Percentiles rank a stretch among this genome's conserved stretches.
Conservation (phyloP, 2,329 filamentous ascomycete species). For the Colletotrichum tamarilloi region DNA sequence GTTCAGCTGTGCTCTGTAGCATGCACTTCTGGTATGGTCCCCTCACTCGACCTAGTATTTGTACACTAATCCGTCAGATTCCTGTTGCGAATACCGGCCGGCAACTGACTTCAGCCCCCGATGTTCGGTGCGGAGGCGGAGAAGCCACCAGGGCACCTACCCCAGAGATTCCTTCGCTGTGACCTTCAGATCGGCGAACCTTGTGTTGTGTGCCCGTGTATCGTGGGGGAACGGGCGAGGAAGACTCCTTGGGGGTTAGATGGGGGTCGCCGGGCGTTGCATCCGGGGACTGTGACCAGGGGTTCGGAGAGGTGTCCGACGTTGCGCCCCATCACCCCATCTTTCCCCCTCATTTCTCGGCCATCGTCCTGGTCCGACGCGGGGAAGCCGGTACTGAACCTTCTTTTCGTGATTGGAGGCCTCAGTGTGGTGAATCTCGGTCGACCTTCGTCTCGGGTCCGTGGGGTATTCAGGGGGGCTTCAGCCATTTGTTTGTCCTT, state of each 20-base stretch:
- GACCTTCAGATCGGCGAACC: not conserved
- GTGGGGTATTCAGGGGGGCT: not conserved
- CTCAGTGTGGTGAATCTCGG: not conserved
- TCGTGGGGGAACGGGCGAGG: not conserved
- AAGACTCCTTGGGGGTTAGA: not conserved
- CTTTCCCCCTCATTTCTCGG: slow-evolving; percentile 26
- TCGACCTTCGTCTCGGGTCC: not conserved
- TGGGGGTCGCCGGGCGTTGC: slow-evolving; percentile 4
- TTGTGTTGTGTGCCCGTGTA: not conserved
- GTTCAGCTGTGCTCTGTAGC: not conserved
- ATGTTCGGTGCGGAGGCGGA: not conserved
- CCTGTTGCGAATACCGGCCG: not conserved
- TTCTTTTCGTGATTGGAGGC: slow-evolving; percentile 13
- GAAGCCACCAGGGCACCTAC: not conserved
- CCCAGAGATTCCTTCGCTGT: not conserved
- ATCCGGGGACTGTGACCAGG: not conserved
- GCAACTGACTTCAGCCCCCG: not conserved
- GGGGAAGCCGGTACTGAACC: slow-evolving; percentile 5
- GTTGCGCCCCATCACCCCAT: not conserved
- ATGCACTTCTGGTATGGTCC: not conserved
- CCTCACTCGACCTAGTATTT: slow-evolving; percentile 14
- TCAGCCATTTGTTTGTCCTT: too few species aligned
- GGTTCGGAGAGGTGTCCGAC: slow-evolving; percentile 13
- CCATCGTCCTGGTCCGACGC: slow-evolving; percentile 23
- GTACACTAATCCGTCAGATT: not conserved